phyloP scores from a whole-genome alignment of 106 monocot genomes.

The Xerophyta viscosa region DNA sequence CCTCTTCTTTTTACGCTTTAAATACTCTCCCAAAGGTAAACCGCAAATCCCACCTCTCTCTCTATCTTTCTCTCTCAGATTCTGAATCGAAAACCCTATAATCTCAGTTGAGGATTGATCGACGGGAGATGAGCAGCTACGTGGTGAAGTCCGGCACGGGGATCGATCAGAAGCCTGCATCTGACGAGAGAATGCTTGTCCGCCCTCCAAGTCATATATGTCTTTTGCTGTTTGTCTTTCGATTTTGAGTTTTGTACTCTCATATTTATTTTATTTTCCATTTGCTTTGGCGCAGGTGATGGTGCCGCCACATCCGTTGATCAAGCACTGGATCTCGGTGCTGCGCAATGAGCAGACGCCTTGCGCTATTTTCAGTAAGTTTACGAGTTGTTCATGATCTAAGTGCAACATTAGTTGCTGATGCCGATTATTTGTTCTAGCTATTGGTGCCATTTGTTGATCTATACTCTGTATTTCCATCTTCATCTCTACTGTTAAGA shows the following conservation, averaged over 20 bases:
- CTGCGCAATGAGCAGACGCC: slow-evolving; percentile 86
- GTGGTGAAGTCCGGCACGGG: slow-evolving; percentile 15
- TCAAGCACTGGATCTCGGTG: slow-evolving; percentile 97
- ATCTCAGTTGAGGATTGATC: background rate
- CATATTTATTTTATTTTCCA: background rate
- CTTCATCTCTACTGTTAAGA: no score
- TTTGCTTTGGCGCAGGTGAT: slow-evolving; percentile 64
- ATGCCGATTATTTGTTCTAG: no score
- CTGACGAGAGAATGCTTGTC: slow-evolving; percentile 45
- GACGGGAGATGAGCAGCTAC: slow-evolving; percentile 6
- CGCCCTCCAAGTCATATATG: background rate
- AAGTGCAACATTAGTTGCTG: no score
- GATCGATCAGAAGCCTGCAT: slow-evolving; percentile 17
- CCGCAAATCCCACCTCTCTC: no score
- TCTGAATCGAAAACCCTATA: no score
- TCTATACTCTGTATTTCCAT: no score
- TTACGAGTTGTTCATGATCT: no score
- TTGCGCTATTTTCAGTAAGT: slow-evolving; percentile 79
- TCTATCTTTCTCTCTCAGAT: no score
- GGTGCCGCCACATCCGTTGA: slow-evolving; percentile 88
- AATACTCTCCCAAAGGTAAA: no score
- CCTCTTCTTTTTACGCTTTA: no score
- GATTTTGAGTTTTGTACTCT: background rate
- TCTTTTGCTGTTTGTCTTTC: background rate
- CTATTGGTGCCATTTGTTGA: no score